Evolutionary conservation across 2,329 filamentous ascomycete species (phyloP), one percentile per base, ranked within the genome.

Genomic region (Pestalotiopsis sp.): DNA sequence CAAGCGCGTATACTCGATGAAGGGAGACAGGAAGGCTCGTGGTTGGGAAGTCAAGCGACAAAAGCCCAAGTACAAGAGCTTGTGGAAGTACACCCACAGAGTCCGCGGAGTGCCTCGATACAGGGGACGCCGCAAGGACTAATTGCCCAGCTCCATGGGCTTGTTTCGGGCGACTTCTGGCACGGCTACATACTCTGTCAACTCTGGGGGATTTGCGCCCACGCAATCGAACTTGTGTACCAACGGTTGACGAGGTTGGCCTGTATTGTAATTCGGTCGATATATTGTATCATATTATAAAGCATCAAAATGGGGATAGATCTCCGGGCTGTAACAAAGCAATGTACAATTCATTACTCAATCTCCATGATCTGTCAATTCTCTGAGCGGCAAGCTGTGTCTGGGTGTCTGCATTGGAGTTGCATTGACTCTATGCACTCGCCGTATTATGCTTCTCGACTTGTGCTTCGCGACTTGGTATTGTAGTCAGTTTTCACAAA

Each of bases 1-100:
- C 77, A 92, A 92, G 83, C 93, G 90, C 77, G 87, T 95, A 70
- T 88, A 92, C 83, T 88, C 87, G 74, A 81, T 91, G 75, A 91
- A 91, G 84, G 83, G 82, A 58, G 87, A 87, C 59, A 84, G 86
- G 82, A 89, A 87, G 83, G 80, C 85, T 7, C 86, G 87, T 70
- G 89, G 89, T 71, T 91, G 89, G 89, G 89, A 91, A 74, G 89
- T 89, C 75, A 90, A 89, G 85, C 84, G 87, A 75, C 84, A 89
- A 77, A 86, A 87, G 72, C 85, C 86, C 79, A 91, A 91, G 86
- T 91, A 88, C 83, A 86, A 84, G 76, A 84, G 87, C 71, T 80
- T 91, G 72, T 89, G 87, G 87, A 90, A 90, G 85, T 90, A 89
- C 80, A 88, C 85, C 76, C 88, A 87, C 84, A 84, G 85, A 70